Percentiles rank a stretch among this genome's conserved stretches.
Evolutionary conservation across 2,329 filamentous ascomycete genomes (phyloP).

Genomic region (Ceratocystis variospora): DNA sequence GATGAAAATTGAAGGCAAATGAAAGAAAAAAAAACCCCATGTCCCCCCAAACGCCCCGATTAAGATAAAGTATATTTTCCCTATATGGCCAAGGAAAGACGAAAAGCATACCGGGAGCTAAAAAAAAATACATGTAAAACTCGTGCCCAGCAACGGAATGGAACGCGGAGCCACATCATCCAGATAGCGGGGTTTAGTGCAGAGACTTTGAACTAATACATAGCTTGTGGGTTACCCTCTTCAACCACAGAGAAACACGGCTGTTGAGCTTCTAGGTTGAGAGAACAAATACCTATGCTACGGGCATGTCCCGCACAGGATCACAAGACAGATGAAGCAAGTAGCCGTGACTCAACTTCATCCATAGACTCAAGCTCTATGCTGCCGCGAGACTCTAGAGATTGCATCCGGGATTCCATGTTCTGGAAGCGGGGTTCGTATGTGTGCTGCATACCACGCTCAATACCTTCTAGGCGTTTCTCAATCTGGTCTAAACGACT

Average conservation of each 20-base stretch:
- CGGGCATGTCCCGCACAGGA: background rate
- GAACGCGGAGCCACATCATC: background rate
- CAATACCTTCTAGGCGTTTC: constrained; percentile 42
- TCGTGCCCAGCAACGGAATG: background rate
- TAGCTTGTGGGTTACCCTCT: background rate
- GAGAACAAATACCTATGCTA: background rate
- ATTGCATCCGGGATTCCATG: constrained; percentile 31
- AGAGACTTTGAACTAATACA: background rate
- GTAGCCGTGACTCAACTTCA: constrained; percentile 32
- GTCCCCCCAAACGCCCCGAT: background rate
- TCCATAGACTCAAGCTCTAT: constrained; percentile 30
- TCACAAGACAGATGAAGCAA: constrained; percentile 24
- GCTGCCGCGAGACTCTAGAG: constrained; percentile 26
- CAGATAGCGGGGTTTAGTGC: background rate
- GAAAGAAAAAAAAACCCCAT: background rate
- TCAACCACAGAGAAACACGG: background rate
- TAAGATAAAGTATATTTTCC: background rate
- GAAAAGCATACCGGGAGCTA: background rate
- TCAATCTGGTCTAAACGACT: constrained; percentile 38
- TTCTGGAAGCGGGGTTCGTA: constrained; percentile 35
- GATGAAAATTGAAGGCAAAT: background rate
- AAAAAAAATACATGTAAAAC: background rate
- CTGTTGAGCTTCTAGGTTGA: background rate
- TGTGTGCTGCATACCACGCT: constrained; percentile 29
- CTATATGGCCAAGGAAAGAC: background rate